Evolutionary conservation across 2,329 filamentous ascomycete species (phyloP).

Genomic region (Colletotrichum plurivorum): DNA sequence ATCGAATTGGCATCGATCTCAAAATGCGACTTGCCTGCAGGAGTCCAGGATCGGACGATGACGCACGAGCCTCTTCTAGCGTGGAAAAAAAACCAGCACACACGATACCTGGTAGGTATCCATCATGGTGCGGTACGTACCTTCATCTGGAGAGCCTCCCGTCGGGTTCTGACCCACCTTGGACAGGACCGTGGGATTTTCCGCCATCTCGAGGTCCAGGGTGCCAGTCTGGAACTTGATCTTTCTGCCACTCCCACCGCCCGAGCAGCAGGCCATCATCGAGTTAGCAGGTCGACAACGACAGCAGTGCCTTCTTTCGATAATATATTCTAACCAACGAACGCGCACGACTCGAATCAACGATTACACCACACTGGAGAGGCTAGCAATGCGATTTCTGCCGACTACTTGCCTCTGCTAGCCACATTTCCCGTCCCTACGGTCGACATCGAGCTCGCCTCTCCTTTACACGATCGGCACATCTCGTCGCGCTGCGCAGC

Average conservation of each 20-base stretch:
- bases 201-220: constrained; percentile 22
- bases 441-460: constrained; percentile 16
- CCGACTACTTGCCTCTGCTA: neutral
- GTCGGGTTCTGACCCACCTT: constrained; percentile 5
- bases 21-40: constrained; percentile 24
- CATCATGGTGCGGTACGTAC: constrained; percentile 14
- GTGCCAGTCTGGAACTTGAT: constrained; percentile 18
- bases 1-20: constrained; percentile 11
- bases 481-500: constrained; percentile 21
- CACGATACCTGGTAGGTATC: too few relatives aligned
- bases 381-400: constrained; percentile 29
- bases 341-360: neutral
- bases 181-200: constrained; percentile 33
- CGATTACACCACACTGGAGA: neutral
- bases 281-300: constrained; percentile 11
- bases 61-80: constrained; percentile 24
- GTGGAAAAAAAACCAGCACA: neutral
- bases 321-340: neutral
- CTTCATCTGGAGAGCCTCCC: neutral
- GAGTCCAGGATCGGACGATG: constrained; percentile 31
- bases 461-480: constrained; percentile 26
- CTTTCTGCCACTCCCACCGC: constrained; percentile 34
- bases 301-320: constrained; percentile 3
- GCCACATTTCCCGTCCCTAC: neutral
- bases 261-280: constrained; percentile 19